Base-by-base conservation (phyloP, 352 stramenopile genomes). In the Aphanomyces cochlioides region DNA sequence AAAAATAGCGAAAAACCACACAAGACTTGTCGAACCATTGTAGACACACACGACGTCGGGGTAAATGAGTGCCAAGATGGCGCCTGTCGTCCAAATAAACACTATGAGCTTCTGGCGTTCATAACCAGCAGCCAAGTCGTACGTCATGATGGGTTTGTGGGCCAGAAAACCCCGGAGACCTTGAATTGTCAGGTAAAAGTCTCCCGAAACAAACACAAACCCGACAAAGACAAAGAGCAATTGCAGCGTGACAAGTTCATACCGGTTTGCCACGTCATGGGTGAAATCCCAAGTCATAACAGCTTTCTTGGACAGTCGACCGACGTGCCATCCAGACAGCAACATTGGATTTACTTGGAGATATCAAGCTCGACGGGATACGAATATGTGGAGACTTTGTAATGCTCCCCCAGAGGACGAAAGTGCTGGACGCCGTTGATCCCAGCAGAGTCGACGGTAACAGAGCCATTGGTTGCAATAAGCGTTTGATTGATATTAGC, bases 231-330 rank as follows among this genome's bases (percentile, higher is more conserved):
- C 15, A 15, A 48, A 15, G 8, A 15, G 8, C 8, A 48, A 8
- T 48, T 48, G 43, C 8, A 48, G 8, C 8, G 43, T 15, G 8
- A 54, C 47, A 21, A 70, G 39, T 8, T 69, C 63, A 15, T 17
- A 40, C 13, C 7, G 39, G n/a, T 70, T 70, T 2, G 64, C 64
- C 6, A 70, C 64, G 21, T 47, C 21, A 38, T 70, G 64, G 37
- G 47, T 48, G 5, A 19, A 47, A 34, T 45, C 54, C 64, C 64
- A 70, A 15, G 41, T 36, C 1, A 50, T 3, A 13, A 47, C 39
- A 10, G n/a, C 38, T 4, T 41, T 50, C 13, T 50, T 19, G 12
- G 47, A 70, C 4, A 6, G 8, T 12, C 38, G 12, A n/a, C 63
- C 63, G 6, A 37, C 17, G 45, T 47, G 56, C 40, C 41, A 69